Evolutionary conservation across 768 basidiomycete genomes (phyloP).

Genomic region (Mrakia hoshinonis): DNA sequence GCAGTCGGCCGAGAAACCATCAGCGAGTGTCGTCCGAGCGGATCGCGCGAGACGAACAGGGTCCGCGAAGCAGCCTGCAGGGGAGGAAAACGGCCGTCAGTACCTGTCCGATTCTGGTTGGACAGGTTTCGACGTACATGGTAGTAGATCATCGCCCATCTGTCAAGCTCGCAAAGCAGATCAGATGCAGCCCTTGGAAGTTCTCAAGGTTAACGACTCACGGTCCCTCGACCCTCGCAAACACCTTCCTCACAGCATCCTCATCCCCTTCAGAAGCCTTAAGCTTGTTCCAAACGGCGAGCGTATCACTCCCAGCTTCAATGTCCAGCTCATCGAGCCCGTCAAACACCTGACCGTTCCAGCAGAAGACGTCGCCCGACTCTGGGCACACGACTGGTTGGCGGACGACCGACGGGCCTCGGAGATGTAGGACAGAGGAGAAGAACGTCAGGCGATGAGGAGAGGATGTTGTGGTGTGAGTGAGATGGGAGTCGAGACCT

Average conservation of each 20-base stretch:
- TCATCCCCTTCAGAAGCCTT: slow-evolving; percentile 34
- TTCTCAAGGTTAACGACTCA: too few species aligned
- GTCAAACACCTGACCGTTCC: slow-evolving; percentile 85
- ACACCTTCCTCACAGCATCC: slow-evolving; percentile 48
- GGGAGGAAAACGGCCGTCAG: not conserved
- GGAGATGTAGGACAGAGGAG: slow-evolving; percentile 64
- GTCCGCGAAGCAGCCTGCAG: slow-evolving; percentile 36
- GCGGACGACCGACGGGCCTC: slow-evolving; percentile 51
- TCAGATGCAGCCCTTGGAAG: too few species aligned
- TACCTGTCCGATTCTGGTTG: too few species aligned
- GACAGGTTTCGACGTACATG: too few species aligned
- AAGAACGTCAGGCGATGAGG: slow-evolving; percentile 44
- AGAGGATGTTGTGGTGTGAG: not conserved
- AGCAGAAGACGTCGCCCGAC: slow-evolving; percentile 60
- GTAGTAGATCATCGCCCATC: slow-evolving; percentile 62
- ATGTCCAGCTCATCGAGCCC: slow-evolving; percentile 48
- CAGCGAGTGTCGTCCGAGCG: slow-evolving; percentile 76
- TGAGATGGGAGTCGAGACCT: slow-evolving; percentile 18
- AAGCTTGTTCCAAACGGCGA: slow-evolving; percentile 60
- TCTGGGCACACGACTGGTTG: slow-evolving; percentile 57
- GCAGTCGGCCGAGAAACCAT: slow-evolving; percentile 56
- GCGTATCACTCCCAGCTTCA: slow-evolving; percentile 55
- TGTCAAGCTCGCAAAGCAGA: not conserved
- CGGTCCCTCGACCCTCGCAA: slow-evolving; percentile 71
- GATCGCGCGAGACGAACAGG: slow-evolving; percentile 70